These are phyloP conservation scores for Paraconiothyrium sp. DNA, from an alignment of 2,329 filamentous ascomycete genomes.

Conservation along the genomic window DNA sequence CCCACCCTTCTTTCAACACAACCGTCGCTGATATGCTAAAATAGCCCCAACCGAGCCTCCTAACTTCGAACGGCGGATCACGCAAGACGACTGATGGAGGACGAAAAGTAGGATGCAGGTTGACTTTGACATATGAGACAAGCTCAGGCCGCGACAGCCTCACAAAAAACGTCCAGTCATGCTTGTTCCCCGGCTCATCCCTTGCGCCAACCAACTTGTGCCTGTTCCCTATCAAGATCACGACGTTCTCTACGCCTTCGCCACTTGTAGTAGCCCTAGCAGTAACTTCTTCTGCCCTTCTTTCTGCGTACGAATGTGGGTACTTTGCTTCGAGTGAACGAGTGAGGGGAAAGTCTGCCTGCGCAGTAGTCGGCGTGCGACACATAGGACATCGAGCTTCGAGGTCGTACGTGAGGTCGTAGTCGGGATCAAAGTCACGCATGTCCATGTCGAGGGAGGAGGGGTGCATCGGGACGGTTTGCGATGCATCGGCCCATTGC, in stretches of 20 bases:
- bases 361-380: conserved; percentile 51
- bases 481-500: conserved; percentile 56
- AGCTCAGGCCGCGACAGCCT: conserved; percentile 55
- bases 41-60: conserved; percentile 54
- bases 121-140: conserved; percentile 55
- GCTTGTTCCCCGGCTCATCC: conserved; percentile 42
- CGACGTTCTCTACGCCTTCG: conserved; percentile 26
- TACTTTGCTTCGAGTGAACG: conserved; percentile 47
- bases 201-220: conserved; percentile 42
- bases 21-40: conserved; percentile 54
- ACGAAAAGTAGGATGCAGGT: conserved; percentile 55
- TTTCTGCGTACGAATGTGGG: conserved; percentile 46
- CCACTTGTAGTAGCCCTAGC: conserved; percentile 34
- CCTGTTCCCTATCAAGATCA: conserved; percentile 57
- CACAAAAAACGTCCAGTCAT: conserved; percentile 60
- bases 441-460: conserved; percentile 51
- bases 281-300: conserved; percentile 47
- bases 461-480: conserved; percentile 47
- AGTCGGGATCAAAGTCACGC: conserved; percentile 49
- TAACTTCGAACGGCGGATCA: conserved; percentile 52
- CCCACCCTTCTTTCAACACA: conserved; percentile 55
- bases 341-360: conserved; percentile 35
- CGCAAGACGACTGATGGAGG: conserved; percentile 47
- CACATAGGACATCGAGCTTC: conserved; percentile 59
- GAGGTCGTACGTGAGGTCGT: conserved; percentile 41